Evolutionary conservation across 1,284 basidiomycete genomes (phyloP).

Genomic region (Irpex rosettiformis): DNA sequence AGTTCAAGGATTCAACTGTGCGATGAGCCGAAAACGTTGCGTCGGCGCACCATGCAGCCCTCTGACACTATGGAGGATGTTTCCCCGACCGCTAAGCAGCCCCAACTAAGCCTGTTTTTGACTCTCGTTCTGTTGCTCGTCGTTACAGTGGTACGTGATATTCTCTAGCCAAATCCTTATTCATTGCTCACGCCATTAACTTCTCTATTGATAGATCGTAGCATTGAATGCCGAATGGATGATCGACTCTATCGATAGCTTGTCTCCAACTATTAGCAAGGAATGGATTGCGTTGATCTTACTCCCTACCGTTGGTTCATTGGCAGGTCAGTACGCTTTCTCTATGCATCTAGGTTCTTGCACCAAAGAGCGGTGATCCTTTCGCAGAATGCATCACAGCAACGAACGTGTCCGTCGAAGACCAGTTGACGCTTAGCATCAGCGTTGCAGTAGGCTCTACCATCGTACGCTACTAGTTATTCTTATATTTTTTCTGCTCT

Average conservation of each 20-base stretch:
- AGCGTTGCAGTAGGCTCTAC: conserved; percentile 88
- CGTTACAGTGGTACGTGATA: conserved; percentile 59
- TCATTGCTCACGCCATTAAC: neutral
- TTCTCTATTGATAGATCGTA: conserved; percentile 40
- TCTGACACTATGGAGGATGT: conserved; percentile 3
- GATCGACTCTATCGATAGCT: conserved; percentile 72
- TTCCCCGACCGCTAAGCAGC: conserved; percentile 35
- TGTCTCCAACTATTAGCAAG: conserved; percentile 60
- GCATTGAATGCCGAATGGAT: conserved; percentile 81
- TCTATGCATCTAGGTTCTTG: neutral
- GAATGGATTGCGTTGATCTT: conserved; percentile 86
- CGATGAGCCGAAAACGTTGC: neutral
- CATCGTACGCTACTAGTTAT: conserved; percentile 50
- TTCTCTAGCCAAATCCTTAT: neutral
- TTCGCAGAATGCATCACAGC: conserved; percentile 66
- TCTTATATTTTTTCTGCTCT: conserved; percentile 15
- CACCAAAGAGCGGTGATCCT: conserved; percentile 5
- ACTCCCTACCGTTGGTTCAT: conserved; percentile 81
- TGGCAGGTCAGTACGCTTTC: conserved; percentile 50
- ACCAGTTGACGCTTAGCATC: conserved; percentile 70
- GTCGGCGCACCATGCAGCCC: neutral
- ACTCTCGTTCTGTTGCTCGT: conserved; percentile 53
- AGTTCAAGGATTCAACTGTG: neutral
- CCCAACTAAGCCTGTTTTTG: conserved; percentile 58
- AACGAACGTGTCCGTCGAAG: conserved; percentile 79